Evolutionary conservation across 352 stramenopile genomes (phyloP), one percentile per base, ranked within the genome.

Genomic region (Phytophthora constricta): DNA sequence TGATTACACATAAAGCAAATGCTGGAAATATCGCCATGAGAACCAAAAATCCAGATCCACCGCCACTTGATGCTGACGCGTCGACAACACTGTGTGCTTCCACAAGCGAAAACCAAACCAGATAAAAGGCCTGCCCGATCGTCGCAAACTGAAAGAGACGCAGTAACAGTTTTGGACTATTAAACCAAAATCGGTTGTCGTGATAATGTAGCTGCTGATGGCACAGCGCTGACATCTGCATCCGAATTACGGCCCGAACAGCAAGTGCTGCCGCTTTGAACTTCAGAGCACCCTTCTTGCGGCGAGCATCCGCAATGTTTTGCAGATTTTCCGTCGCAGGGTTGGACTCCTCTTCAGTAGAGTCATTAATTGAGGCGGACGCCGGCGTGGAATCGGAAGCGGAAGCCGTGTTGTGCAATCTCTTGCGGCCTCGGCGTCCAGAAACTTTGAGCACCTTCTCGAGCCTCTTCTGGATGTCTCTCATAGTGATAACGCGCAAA

Each of bases 211-310:
- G 80, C 58, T 94, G 86, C 20, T 76, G 79, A 33, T 96, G 88
- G 48, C 86, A 96, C 34, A 96, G 64, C 17, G 86, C 86, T n/a
- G 86, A 93, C 87, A 96, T 96, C 47, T 96, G 88, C 86, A 96
- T 93, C 4, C 88, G 84, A 43, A 96, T 84, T 9, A 92, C 53
- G 0, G 86, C 83, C 0, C 88, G 86, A 4, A 96, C 81, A 22
- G 78, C 63, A 13, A 92, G 63, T 2, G 86, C 86, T 16, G 82
- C 79, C 0, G 74, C 72, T 27, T 90, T 90, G 41, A 95, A 76
- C 22, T 69, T 81, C 42, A 57, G 60, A 31, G 53, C 58, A 19
- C 51, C 50, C 23, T 72, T 68, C 22, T 72, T 68, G 34, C 23
- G 57, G 51, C 52, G 43, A 59, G 46, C 45, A 16, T 58, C 31